Evolutionary conservation across 805 yeast species (phyloP).

Genomic region (Lipomyces orientalis): DNA sequence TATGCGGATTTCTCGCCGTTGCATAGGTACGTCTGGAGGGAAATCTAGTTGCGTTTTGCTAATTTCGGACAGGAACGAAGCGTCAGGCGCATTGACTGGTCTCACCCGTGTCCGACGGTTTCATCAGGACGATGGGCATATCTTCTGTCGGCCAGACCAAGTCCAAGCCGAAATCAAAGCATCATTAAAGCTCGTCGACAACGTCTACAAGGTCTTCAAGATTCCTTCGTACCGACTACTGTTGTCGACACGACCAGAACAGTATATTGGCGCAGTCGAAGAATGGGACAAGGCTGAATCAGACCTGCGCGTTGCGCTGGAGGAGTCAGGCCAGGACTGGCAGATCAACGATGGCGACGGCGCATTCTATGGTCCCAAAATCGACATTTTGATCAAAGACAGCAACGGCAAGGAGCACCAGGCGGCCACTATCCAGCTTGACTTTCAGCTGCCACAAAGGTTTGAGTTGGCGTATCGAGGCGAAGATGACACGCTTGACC

Average conservation of each 20-base stretch:
- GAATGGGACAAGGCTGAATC: constrained; percentile 93
- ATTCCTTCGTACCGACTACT: constrained; percentile 91
- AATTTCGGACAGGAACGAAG: constrained; percentile 63
- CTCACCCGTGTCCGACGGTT: constrained; percentile 97
- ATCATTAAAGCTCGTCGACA: constrained; percentile 83
- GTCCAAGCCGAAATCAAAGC: constrained; percentile 83
- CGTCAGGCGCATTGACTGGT: constrained; percentile 91
- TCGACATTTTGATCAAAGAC: constrained; percentile 93
- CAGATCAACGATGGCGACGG: constrained; percentile 97
- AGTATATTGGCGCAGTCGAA: constrained; percentile 90
- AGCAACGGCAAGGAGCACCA: constrained; percentile 97
- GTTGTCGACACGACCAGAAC: constrained; percentile 96
- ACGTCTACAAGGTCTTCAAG: constrained; percentile 88
- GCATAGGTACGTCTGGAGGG: constrained; percentile 59
- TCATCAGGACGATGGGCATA: constrained; percentile 99
- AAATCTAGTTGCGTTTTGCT: not conserved
- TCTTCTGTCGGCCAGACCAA: constrained; percentile 92
- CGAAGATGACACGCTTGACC: constrained; percentile 51
- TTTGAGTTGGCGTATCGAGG: constrained; percentile 87
- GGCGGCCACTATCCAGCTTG: constrained; percentile 98
- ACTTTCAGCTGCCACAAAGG: constrained; percentile 96
- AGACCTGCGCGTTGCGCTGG: constrained; percentile 80
- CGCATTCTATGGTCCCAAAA: constrained; percentile 96
- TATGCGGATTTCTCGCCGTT: constrained; percentile 97
- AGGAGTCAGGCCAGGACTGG: constrained; percentile 88